phyloP scores from a whole-genome alignment of 2,329 filamentous ascomycete species.

The Phyllosticta citriasiana region DNA sequence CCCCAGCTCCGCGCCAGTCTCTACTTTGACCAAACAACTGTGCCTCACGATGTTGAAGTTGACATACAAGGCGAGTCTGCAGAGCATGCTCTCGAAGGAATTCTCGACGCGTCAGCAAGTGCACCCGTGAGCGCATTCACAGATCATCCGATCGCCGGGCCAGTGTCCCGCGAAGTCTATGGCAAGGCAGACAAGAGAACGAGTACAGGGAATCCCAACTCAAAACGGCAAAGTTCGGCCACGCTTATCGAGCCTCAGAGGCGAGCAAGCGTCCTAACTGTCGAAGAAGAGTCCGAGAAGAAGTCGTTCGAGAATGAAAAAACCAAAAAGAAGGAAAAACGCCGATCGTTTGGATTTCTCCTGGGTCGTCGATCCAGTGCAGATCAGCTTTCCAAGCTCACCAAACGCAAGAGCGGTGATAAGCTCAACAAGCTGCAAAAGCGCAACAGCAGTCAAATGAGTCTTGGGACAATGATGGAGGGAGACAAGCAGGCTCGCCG shows the following conservation, averaged over 20 bases:
- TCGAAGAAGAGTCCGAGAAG: constrained; percentile 12
- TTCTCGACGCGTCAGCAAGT: constrained; percentile 77
- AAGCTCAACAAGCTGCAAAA: constrained; percentile 32
- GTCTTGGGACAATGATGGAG: neutral
- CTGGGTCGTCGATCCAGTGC: constrained; percentile 27
- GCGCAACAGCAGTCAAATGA: constrained; percentile 25
- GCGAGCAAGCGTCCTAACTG: constrained; percentile 10
- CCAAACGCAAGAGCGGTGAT: constrained; percentile 29
- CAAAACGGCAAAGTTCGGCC: constrained; percentile 7
- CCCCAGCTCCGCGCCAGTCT: constrained; percentile 82
- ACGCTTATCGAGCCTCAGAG: neutral
- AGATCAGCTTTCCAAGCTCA: constrained; percentile 28
- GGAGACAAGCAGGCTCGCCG: neutral
- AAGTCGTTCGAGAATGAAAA: constrained; percentile 21
- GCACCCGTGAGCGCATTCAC: constrained; percentile 89
- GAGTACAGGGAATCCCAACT: constrained; percentile 23
- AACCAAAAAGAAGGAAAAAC: constrained; percentile 21
- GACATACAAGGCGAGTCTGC: constrained; percentile 66
- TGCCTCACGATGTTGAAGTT: constrained; percentile 46
- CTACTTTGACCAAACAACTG: constrained; percentile 68
- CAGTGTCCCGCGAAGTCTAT: constrained; percentile 66
- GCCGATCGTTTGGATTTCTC: constrained; percentile 28
- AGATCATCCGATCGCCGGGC: constrained; percentile 74
- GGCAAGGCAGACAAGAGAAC: constrained; percentile 37
- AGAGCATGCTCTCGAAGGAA: constrained; percentile 78